Evolutionary conservation across 257 asterid genomes (phyloP).

Genomic region (Jacaranda copaia): DNA sequence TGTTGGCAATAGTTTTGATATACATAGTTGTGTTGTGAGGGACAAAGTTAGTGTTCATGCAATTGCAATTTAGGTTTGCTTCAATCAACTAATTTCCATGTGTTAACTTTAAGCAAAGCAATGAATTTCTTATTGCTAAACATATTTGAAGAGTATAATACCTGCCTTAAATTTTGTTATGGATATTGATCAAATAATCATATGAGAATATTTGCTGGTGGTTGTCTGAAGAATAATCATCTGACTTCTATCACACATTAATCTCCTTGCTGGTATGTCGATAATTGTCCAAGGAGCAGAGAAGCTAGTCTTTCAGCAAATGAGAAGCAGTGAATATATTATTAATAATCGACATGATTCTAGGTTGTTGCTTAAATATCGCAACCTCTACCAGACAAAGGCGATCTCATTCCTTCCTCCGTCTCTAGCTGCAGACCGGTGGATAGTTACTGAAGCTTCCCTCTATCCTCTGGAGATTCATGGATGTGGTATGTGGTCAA

Average conservation of each 20-base stretch:
- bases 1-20: constrained; percentile 23
- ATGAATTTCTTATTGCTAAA: constrained; percentile 16
- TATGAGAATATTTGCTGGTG: not conserved
- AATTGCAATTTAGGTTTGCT: constrained; percentile 5
- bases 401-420: too few relatives aligned
- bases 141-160: not conserved
- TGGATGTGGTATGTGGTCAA: not conserved
- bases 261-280: too few relatives aligned
- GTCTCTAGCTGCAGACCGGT: too few relatives aligned
- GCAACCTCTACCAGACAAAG: too few relatives aligned
- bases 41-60: constrained; percentile 22
- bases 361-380: not conserved
- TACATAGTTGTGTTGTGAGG: constrained; percentile 3
- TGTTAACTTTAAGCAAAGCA: constrained; percentile 1
- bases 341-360: not conserved
- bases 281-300: not conserved
- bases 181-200: not conserved
- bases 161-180: not conserved
- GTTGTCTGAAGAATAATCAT: not conserved
- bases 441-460: too few relatives aligned
- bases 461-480: not conserved
- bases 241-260: not conserved
- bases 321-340: not conserved
- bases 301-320: not conserved
- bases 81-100: constrained; percentile 18